phyloP scores from a whole-genome alignment of 2,329 filamentous ascomycete species.

The Alternaria ethzedia region DNA sequence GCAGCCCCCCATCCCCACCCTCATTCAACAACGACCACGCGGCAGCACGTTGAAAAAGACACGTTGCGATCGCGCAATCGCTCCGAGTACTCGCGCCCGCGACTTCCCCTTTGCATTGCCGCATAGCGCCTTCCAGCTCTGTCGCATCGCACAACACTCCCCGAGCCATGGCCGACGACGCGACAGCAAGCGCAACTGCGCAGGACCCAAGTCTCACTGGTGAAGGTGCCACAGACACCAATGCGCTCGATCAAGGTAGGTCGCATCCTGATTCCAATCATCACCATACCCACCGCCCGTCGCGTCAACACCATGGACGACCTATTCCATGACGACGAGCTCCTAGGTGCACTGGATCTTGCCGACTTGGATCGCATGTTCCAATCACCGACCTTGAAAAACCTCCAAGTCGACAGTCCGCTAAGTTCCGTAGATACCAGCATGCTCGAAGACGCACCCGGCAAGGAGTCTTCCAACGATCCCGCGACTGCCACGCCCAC shows the following conservation, averaged over 20 bases:
- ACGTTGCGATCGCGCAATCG: conserved; percentile 12
- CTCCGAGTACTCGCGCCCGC: conserved; percentile 12
- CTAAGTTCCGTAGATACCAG: conserved; percentile 61
- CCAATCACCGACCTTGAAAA: neutral
- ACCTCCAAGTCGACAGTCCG: neutral
- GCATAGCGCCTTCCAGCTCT: conserved; percentile 25
- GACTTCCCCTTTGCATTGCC: conserved; percentile 17
- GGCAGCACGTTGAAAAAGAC: conserved; percentile 6
- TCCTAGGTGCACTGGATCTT: neutral
- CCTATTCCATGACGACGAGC: neutral
- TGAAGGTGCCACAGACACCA: conserved; percentile 31
- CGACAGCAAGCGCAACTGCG: conserved; percentile 35
- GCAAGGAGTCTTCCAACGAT: conserved; percentile 58
- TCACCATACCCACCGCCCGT: conserved; percentile 1
- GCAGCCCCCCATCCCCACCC: conserved; percentile 38
- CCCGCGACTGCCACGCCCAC: conserved; percentile 65
- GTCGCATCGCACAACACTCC: conserved; percentile 25
- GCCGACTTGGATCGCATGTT: neutral
- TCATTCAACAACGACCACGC: conserved; percentile 25
- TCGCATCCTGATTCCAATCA: conserved; percentile 1
- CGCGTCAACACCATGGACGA: conserved; percentile 14
- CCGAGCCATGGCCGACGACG: conserved; percentile 45
- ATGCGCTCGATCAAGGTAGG: conserved; percentile 44
- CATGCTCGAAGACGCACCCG: conserved; percentile 53
- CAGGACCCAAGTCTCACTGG: conserved; percentile 33